These are phyloP conservation scores for Tolypocladium amazonense DNA, from an alignment of 2,329 filamentous ascomycete species.

Conservation along the genomic window DNA sequence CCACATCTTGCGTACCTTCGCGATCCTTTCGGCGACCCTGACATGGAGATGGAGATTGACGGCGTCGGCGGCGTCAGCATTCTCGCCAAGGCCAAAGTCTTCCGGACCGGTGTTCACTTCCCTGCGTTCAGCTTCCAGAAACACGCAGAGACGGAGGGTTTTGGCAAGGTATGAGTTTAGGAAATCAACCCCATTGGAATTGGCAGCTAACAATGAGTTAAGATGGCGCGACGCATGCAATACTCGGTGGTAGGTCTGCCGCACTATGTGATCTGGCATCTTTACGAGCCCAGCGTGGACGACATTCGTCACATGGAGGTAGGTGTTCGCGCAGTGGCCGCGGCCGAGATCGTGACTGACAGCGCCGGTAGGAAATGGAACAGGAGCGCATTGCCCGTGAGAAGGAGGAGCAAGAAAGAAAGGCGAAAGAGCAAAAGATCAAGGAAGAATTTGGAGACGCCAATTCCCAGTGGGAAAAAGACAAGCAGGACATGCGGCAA, in stretches of 20 bases:
- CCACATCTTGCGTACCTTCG: conserved; percentile 94
- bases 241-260: conserved; percentile 92
- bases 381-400: conserved; percentile 71
- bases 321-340: conserved; percentile 10
- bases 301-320: conserved; percentile 95
- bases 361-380: conserved; percentile 68
- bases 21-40: conserved; percentile 92
- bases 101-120: conserved; percentile 91
- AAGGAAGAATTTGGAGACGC: conserved; percentile 72
- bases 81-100: conserved; percentile 88
- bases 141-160: conserved; percentile 95
- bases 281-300: conserved; percentile 98
- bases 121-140: conserved; percentile 98
- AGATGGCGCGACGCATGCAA: conserved; percentile 97
- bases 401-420: conserved; percentile 55
- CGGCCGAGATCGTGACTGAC: conserved; percentile 1
- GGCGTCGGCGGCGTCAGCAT: conserved; percentile 97
- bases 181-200: background rate
- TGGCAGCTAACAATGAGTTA: background rate
- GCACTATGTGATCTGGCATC: conserved; percentile 98
- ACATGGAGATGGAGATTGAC: conserved; percentile 99
- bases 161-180: conserved; percentile 70
- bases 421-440: conserved; percentile 61
- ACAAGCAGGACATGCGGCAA: conserved; percentile 69
- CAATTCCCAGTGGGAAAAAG: conserved; percentile 77